A percentile compares a stretch with the other conserved stretches of the same genome.
phyloP scores from a whole-genome alignment of 495 filamentous ascomycete species.

The Aspergillus panamensis region DNA sequence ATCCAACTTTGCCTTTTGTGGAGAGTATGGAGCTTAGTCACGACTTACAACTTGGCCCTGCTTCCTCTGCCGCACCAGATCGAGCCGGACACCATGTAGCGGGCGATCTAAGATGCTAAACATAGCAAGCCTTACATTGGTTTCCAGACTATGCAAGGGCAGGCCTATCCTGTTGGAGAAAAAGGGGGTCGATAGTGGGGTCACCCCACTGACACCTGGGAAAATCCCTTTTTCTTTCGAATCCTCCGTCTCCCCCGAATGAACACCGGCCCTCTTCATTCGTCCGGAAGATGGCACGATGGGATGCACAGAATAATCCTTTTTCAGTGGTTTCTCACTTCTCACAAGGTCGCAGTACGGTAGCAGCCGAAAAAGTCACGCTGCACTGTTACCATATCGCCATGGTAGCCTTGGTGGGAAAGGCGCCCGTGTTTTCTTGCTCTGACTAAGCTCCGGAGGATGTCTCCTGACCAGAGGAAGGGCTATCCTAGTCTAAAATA shows the following conservation, averaged over 20 bases:
- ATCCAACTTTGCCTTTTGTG: background rate
- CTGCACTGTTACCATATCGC: slow-evolving; percentile 39
- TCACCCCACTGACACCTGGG: slow-evolving; percentile 8
- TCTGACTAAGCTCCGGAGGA: background rate
- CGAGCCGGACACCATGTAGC: slow-evolving; percentile 15
- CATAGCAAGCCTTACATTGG: slow-evolving; percentile 44
- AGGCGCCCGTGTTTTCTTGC: background rate
- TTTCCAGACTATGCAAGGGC: slow-evolving; percentile 35
- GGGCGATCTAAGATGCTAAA: slow-evolving; percentile 37
- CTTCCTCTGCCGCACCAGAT: slow-evolving; percentile 7
- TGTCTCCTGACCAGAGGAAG: background rate
- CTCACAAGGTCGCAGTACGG: slow-evolving; percentile 16
- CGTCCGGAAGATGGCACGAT: slow-evolving; percentile 21
- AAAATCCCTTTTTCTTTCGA: slow-evolving; percentile 8
- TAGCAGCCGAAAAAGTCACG: slow-evolving; percentile 26
- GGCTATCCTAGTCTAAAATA: background rate
- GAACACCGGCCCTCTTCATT: slow-evolving; percentile 10
- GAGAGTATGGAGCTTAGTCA: background rate
- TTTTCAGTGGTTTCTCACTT: slow-evolving; percentile 3
- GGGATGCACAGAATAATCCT: slow-evolving; percentile 17
- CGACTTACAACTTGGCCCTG: background rate
- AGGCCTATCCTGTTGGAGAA: slow-evolving; percentile 22
- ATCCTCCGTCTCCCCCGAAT: slow-evolving; percentile 12
- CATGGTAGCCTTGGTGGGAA: background rate
- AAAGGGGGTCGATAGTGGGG: slow-evolving; percentile 1